These are phyloP conservation scores for Brassica rapa DNA, from an alignment of 345 rosid species.

Conservation along the genomic window DNA sequence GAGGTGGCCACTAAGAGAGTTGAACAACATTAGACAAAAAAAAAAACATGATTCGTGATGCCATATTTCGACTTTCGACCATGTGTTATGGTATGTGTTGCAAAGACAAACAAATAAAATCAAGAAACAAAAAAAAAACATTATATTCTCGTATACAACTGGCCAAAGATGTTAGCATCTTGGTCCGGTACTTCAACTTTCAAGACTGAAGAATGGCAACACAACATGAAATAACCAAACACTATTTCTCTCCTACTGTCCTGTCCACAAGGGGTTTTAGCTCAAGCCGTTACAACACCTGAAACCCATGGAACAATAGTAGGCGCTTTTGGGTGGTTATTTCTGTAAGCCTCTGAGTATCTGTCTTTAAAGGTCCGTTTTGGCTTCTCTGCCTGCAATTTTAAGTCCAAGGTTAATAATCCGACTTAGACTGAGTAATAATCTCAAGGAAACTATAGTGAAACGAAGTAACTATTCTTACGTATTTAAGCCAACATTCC, in stretches of 20 bases:
- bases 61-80: constrained; percentile 12
- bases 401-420: neutral
- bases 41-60: constrained; percentile 20
- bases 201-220: constrained; percentile 14
- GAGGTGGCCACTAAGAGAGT: neutral
- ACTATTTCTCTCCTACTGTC: constrained; percentile 19
- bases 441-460: constrained; percentile 11
- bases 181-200: constrained; percentile 12
- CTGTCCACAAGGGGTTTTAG: constrained; percentile 8
- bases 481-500: constrained; percentile 98
- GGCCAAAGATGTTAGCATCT: constrained; percentile 38
- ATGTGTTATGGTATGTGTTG: constrained; percentile 14
- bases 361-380: constrained; percentile 69
- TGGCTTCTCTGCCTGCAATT: constrained; percentile 80
- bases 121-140: neutral
- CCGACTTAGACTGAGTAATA: neutral
- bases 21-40: constrained; percentile 18
- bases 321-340: constrained; percentile 81
- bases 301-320: constrained; percentile 90
- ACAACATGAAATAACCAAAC: neutral
- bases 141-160: constrained; percentile 33
- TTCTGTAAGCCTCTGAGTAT: constrained; percentile 76
- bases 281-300: constrained; percentile 65
- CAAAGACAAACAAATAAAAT: neutral
- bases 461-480: constrained; percentile 44